phyloP scores from a whole-genome alignment of 2,329 filamentous ascomycete genomes.

The Scleromitrula shiraiana region DNA sequence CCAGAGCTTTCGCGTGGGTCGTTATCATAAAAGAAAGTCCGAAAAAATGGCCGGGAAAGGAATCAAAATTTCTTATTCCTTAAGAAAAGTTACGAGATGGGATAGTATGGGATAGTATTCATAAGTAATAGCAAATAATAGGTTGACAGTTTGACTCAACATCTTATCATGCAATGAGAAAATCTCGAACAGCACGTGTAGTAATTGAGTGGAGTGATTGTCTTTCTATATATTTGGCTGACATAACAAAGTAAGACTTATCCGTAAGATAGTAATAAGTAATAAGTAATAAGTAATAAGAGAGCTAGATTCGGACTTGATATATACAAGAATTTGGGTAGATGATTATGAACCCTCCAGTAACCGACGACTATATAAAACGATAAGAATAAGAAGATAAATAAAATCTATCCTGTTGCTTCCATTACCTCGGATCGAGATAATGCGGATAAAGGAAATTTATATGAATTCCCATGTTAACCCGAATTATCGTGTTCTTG shows the following conservation, averaged over 20 bases:
- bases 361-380: no score
- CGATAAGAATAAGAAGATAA: no score
- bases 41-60: constrained; percentile 18
- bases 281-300: no score
- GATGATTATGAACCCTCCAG: no score
- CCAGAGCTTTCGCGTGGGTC: constrained; percentile 24
- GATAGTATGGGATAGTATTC: constrained; percentile 12
- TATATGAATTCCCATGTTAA: not conserved
- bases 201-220: constrained; percentile 8
- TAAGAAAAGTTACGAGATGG: not conserved
- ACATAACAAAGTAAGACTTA: constrained; percentile 5
- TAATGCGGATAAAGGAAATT: not conserved
- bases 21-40: constrained; percentile 21
- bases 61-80: not conserved
- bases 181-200: constrained; percentile 23
- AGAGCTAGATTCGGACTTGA: no score
- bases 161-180: constrained; percentile 4
- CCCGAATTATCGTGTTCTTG: constrained; percentile 15
- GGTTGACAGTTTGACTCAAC: not conserved
- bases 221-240: constrained; percentile 6
- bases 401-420: not conserved
- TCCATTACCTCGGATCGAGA: not conserved
- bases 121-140: not conserved
- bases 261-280: no score
- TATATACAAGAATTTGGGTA: no score